Evolutionary conservation across 1,139 yeast species (phyloP).

Genomic region (Scheffersomyces insectosa): DNA sequence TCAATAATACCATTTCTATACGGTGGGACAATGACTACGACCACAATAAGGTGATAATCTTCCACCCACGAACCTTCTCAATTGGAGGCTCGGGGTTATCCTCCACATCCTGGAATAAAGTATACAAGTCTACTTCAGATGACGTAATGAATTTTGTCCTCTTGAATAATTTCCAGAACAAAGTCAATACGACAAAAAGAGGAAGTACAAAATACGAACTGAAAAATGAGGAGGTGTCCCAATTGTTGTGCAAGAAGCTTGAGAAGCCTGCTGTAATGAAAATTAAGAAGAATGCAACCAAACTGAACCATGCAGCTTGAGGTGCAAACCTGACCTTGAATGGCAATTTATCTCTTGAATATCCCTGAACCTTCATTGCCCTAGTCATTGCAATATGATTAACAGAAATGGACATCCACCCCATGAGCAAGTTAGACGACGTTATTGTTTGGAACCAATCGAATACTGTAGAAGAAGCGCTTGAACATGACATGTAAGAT

Average conservation of each 20-base stretch:
- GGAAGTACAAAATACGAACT: constrained; percentile 41
- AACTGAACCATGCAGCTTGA: constrained; percentile 37
- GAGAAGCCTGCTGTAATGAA: constrained; percentile 43
- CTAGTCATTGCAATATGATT: constrained; percentile 33
- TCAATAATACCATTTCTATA: too few species aligned
- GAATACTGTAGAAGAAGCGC: constrained; percentile 23
- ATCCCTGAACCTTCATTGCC: constrained; percentile 40
- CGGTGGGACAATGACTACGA: constrained; percentile 2
- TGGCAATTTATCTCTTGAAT: constrained; percentile 35
- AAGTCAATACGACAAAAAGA: constrained; percentile 23
- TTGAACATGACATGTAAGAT: constrained; percentile 27
- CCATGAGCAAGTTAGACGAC: constrained; percentile 23
- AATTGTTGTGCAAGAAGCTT: constrained; percentile 37
- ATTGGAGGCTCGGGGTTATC: constrained; percentile 40
- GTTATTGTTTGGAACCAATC: constrained; percentile 29
- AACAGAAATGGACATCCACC: constrained; percentile 30
- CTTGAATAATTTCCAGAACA: constrained; percentile 30
- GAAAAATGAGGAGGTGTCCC: constrained; percentile 33
- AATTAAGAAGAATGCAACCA: constrained; percentile 30
- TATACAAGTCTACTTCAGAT: constrained; percentile 32
- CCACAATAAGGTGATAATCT: constrained; percentile 25
- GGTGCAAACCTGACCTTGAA: constrained; percentile 27
- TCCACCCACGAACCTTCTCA: constrained; percentile 27
- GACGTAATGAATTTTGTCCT: constrained; percentile 26
- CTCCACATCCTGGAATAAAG: constrained; percentile 33